Conservation (phyloP, 192 early-diverging fungal genomes). For the Rhizophagus clarus region DNA sequence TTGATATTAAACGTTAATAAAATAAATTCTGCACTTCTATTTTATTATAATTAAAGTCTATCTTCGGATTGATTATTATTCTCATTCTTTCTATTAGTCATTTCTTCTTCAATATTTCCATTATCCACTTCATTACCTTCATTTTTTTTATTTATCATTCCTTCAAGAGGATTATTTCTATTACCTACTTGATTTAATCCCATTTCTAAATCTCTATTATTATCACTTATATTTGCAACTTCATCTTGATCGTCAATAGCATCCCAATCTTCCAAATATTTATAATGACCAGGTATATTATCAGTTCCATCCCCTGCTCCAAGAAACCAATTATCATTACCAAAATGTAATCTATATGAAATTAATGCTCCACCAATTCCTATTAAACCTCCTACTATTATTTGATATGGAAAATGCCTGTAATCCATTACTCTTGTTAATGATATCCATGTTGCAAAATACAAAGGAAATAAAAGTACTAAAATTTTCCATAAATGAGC, state of each 20-base stretch:
- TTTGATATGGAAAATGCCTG: slow-evolving; percentile 35
- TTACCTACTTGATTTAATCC: background rate
- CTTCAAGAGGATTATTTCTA: background rate
- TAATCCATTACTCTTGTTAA: slow-evolving; percentile 28
- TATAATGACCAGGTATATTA: slow-evolving; percentile 26
- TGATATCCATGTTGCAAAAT: slow-evolving; percentile 30
- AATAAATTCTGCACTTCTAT: too few species aligned
- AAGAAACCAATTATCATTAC: slow-evolving; percentile 20
- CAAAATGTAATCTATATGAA: slow-evolving; percentile 28
- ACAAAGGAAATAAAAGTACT: slow-evolving; percentile 18
- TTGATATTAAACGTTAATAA: background rate
- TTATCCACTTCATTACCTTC: background rate
- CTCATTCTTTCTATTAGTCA: background rate
- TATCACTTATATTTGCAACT: background rate
- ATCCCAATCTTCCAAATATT: slow-evolving; percentile 14
- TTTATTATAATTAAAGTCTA: too few species aligned
- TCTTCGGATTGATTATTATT: background rate
- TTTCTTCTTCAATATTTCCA: background rate
- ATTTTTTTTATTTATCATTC: background rate
- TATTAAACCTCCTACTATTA: slow-evolving; percentile 26
- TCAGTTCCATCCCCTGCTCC: slow-evolving; percentile 18
- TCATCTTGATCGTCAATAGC: background rate
- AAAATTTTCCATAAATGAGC: slow-evolving; percentile 31
- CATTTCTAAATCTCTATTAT: background rate
- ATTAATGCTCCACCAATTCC: slow-evolving; percentile 25